These are phyloP conservation scores for Zygosaccharomyces bisporus DNA, from an alignment of 805 yeast species.

Conservation along the genomic window DNA sequence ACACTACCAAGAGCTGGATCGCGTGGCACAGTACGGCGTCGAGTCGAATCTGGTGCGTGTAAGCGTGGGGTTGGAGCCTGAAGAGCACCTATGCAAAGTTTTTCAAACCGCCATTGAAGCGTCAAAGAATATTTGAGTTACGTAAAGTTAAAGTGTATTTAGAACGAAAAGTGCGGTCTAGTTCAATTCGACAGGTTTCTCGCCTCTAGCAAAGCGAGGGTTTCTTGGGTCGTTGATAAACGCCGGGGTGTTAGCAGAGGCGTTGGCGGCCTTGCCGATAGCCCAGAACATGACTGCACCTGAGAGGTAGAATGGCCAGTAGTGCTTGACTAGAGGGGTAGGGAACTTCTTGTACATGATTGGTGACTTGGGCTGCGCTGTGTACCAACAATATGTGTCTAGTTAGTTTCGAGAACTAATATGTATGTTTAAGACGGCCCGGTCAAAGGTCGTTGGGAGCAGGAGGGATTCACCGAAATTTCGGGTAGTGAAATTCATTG, in stretches of 20 bases:
- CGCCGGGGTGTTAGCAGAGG: slow-evolving; percentile 69
- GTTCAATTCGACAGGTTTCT: slow-evolving; percentile 42
- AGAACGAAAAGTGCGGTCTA: slow-evolving; percentile 11
- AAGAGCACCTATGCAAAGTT: slow-evolving; percentile 48
- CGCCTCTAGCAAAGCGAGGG: slow-evolving; percentile 75
- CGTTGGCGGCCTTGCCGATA: slow-evolving; percentile 63
- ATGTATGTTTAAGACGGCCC: background rate
- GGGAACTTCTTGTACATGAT: slow-evolving; percentile 41
- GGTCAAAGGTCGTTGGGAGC: background rate
- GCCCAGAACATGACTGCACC: slow-evolving; percentile 72
- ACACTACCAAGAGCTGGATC: slow-evolving; percentile 77
- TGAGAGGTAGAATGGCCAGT: slow-evolving; percentile 88
- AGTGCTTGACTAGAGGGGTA: slow-evolving; percentile 53
- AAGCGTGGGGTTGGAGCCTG: slow-evolving; percentile 81
- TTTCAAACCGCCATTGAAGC: slow-evolving; percentile 51
- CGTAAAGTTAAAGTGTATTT: slow-evolving; percentile 12
- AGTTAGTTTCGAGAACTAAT: background rate
- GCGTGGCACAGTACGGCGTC: slow-evolving; percentile 76
- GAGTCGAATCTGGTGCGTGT: slow-evolving; percentile 73
- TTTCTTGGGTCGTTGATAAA: slow-evolving; percentile 94
- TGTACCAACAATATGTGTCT: background rate
- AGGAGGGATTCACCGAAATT: background rate
- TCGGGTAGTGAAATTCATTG: slow-evolving; percentile 1
- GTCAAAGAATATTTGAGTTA: slow-evolving; percentile 12
- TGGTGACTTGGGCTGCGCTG: background rate